phyloP scores from a whole-genome alignment of 805 yeast species.

The Suhomyces vadensis region DNA sequence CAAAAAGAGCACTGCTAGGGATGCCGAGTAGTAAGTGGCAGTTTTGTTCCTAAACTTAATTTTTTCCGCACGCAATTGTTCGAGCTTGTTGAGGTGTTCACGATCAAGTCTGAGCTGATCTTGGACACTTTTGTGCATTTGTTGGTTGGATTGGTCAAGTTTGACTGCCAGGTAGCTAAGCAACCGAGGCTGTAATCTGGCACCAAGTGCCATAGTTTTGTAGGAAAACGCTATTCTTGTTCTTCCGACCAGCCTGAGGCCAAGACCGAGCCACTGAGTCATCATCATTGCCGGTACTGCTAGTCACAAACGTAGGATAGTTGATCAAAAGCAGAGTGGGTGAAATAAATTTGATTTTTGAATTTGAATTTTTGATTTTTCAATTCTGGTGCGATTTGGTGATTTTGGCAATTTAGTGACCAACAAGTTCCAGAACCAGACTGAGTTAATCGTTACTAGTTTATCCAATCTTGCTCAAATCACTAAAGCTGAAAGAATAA shows the following conservation, averaged over 20 bases:
- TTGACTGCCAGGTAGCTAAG: not conserved
- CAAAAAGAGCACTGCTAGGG: constrained; percentile 68
- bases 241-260: not conserved
- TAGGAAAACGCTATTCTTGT: not conserved
- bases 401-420: too few species aligned
- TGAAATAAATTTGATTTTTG: too few species aligned
- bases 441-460: too few species aligned
- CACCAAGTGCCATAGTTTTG: too few species aligned
- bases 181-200: too few species aligned
- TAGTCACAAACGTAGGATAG: too few species aligned
- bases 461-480: too few species aligned
- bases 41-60: constrained; percentile 47
- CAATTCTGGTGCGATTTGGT: not conserved
- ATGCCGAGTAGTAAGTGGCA: constrained; percentile 63
- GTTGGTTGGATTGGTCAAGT: not conserved
- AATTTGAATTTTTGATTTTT: not conserved
- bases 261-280: not conserved
- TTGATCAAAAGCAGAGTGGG: not conserved
- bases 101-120: constrained; percentile 4
- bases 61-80: constrained; percentile 27
- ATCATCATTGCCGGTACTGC: not conserved
- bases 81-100: constrained; percentile 16
- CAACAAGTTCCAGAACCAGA: too few species aligned
- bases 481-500: too few species aligned
- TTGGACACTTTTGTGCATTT: too few species aligned